Conservation (phyloP, 257 asterid genomes). For the Primulina huaijiensis region DNA sequence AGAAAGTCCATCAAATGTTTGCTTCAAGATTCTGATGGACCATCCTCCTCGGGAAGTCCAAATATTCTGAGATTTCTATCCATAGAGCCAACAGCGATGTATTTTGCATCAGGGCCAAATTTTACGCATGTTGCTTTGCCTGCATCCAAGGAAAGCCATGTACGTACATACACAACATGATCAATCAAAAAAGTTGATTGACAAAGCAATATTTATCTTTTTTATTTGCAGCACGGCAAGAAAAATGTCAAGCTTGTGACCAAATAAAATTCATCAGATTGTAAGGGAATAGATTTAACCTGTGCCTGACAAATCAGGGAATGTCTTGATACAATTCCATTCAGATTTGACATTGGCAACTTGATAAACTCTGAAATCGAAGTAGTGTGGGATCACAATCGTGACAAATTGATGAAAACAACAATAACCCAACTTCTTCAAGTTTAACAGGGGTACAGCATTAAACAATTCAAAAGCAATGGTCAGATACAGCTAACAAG, state of each 20-base stretch:
- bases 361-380: slow-evolving; percentile 67
- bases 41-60: slow-evolving; percentile 69
- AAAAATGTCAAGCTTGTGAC: neutral
- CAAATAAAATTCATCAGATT: slow-evolving; percentile 6
- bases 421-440: slow-evolving; percentile 3
- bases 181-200: neutral
- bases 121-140: slow-evolving; percentile 76
- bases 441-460: neutral
- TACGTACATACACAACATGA: neutral
- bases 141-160: slow-evolving; percentile 31
- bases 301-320: slow-evolving; percentile 97
- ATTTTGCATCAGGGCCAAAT: slow-evolving; percentile 85
- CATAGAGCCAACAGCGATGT: slow-evolving; percentile 94
- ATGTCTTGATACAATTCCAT: slow-evolving; percentile 84
- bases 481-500: neutral
- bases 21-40: slow-evolving; percentile 48
- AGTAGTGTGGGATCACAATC: slow-evolving; percentile 9
- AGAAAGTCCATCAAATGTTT: neutral
- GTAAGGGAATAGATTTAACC: slow-evolving; percentile 40
- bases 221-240: neutral
- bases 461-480: neutral
- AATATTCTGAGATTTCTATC: slow-evolving; percentile 88
- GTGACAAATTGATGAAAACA: neutral
- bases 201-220: neutral
- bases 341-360: slow-evolving; percentile 85